A percentile compares a stretch with the other conserved stretches of the same genome.
phyloP scores from a whole-genome alignment of 352 stramenopile species.

The Phytophthora aleatoria region DNA sequence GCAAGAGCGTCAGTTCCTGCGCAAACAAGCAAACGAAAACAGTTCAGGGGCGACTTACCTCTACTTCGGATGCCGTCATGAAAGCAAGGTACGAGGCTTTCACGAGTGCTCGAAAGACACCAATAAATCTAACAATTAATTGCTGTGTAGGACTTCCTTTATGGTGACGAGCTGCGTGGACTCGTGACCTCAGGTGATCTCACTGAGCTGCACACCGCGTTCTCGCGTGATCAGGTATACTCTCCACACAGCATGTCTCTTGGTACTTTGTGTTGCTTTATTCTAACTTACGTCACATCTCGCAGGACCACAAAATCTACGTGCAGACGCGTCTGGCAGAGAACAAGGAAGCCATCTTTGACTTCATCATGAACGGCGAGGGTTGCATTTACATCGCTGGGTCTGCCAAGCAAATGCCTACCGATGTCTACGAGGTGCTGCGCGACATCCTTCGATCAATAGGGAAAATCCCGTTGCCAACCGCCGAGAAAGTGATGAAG shows the following conservation, averaged over 20 bases:
- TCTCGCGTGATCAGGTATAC: slow-evolving; percentile 87
- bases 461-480: slow-evolving; percentile 66
- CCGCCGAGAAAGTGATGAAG: slow-evolving; percentile 80
- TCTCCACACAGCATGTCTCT: neutral
- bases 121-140: slow-evolving; percentile 3
- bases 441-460: slow-evolving; percentile 83
- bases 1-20: slow-evolving; percentile 76
- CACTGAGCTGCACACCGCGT: slow-evolving; percentile 83
- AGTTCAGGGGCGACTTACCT: slow-evolving; percentile 50
- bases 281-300: neutral
- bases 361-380: slow-evolving; percentile 68
- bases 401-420: slow-evolving; percentile 92
- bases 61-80: slow-evolving; percentile 91
- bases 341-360: slow-evolving; percentile 72
- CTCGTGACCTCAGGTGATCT: slow-evolving; percentile 61
- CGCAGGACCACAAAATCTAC: slow-evolving; percentile 88
- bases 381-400: slow-evolving; percentile 86
- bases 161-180: slow-evolving; percentile 71
- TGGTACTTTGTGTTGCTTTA: neutral
- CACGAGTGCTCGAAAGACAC: neutral
- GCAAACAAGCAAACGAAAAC: slow-evolving; percentile 19
- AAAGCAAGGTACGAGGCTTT: slow-evolving; percentile 57
- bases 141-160: slow-evolving; percentile 82
- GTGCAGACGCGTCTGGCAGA: slow-evolving; percentile 90
- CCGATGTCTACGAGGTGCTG: slow-evolving; percentile 90